These are phyloP conservation scores for Paspalum vaginatum DNA, from an alignment of 176 grass and related monocot species.

Conservation along the genomic window DNA sequence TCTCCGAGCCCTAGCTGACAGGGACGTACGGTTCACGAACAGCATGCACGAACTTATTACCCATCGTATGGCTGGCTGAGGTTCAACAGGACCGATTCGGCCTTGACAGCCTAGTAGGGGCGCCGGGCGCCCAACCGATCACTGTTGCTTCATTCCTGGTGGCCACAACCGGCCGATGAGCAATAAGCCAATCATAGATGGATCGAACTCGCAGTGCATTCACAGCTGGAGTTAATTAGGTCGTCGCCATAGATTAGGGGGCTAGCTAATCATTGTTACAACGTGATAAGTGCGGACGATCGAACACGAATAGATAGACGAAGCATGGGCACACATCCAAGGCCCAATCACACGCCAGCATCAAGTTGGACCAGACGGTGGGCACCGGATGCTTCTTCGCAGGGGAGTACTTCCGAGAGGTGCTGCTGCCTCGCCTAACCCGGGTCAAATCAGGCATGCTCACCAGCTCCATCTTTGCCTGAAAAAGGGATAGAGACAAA, in stretches of 20 bases:
- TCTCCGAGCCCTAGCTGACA: not conserved
- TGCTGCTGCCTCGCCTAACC: conserved; percentile 8
- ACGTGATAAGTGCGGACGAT: conserved; percentile 30
- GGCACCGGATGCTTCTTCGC: not conserved
- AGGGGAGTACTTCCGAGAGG: conserved; percentile 1
- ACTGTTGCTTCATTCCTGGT: conserved; percentile 31
- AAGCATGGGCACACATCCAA: not conserved
- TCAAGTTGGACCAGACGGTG: conserved; percentile 7
- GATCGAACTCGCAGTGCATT: not conserved
- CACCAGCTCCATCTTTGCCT: conserved; percentile 14
- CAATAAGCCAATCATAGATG: no score
- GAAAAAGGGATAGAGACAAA: not conserved
- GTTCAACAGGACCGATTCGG: not conserved
- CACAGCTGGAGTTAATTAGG: not conserved
- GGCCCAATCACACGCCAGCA: not conserved
- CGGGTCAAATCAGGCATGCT: conserved; percentile 28
- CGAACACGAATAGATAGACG: no score
- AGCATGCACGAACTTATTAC: conserved; percentile 3
- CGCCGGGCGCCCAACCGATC: not conserved
- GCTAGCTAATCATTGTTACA: conserved; percentile 8
- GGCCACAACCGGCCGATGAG: no score
- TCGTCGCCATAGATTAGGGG: conserved; percentile 15
- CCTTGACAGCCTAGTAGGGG: not conserved
- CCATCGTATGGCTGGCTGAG: not conserved
- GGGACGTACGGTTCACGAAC: conserved; percentile 32